Conservation (phyloP, 2,329 filamentous ascomycete species). For the Harringtonia aguacate region DNA sequence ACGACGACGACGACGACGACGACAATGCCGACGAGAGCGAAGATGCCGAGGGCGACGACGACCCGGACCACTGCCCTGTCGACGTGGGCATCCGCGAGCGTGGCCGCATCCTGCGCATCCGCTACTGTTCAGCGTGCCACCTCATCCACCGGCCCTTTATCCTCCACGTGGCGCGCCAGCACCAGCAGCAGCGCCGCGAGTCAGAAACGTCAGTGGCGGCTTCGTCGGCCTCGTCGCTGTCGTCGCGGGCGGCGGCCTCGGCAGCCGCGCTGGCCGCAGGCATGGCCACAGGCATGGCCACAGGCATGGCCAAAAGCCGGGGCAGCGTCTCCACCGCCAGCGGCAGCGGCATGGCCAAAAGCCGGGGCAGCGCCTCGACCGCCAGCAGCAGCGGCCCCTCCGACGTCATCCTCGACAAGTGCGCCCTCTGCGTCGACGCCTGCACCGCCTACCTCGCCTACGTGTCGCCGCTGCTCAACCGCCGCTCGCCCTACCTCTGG, state of each 20-base stretch:
- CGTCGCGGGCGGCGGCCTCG: slow-evolving; percentile 4
- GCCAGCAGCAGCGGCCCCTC: too few relatives aligned
- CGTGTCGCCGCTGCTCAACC: slow-evolving; percentile 22
- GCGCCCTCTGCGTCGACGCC: slow-evolving; percentile 22
- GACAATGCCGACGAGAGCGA: background rate
- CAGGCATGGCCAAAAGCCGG: too few relatives aligned
- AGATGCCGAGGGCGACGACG: background rate
- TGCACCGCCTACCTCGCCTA: slow-evolving; percentile 24
- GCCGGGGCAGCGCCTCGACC: too few relatives aligned
- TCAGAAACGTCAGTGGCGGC: background rate
- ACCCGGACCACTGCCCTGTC: background rate
- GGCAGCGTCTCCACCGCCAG: too few relatives aligned
- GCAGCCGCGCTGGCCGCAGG: slow-evolving; percentile 13
- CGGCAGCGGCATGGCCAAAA: too few relatives aligned
- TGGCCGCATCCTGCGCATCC: slow-evolving; percentile 54
- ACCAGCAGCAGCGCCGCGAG: too few relatives aligned
- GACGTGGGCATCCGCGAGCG: slow-evolving; percentile 33
- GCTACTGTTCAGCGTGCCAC: slow-evolving; percentile 62
- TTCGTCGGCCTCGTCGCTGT: too few relatives aligned
- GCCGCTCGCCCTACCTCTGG: slow-evolving; percentile 27
- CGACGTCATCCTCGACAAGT: slow-evolving; percentile 19
- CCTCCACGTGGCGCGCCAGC: slow-evolving; percentile 17
- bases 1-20: slow-evolving; percentile 35
- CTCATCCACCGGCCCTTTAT: slow-evolving; percentile 57
- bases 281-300: too few relatives aligned